Evolutionary conservation across 495 filamentous ascomycete species (phyloP), one percentile per base, ranked within the genome.

Genomic region (Trypethelium eluteriae): DNA sequence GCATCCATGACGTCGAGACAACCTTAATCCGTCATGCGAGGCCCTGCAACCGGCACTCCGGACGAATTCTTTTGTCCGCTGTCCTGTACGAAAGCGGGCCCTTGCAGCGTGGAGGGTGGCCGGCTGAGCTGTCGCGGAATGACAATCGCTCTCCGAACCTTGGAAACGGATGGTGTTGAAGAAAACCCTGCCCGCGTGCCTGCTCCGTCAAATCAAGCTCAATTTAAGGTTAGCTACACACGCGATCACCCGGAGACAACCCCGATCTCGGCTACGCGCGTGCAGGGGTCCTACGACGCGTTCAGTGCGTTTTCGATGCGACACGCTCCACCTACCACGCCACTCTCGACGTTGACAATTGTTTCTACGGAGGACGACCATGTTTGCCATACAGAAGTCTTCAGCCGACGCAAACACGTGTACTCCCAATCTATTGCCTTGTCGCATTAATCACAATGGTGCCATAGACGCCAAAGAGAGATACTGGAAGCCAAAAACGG

Each of bases 381-480:
- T 63, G 62, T 67, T 74, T 16, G 61, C 68, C 64, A 65, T 72
- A 12, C 66, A 68, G 59, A 14, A 41, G 34, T 59, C 70, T 50
- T 25, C 65, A 6, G 32, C 62, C 25, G 36, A 39, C 64, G 57
- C 73, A 18, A 67, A 68, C 62, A 82, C 83, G 70, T 82, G 81
- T 66, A 88, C 82, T 2, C 87, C 91, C 0, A 89, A 98, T 75
- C 78, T 98, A 49, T 83, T 98, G 25, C 93, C 93, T 6, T 96
- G 92, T 72, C 82, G 83, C 64, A 85, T 98, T 70, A 83, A 93
- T 70, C 86, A 95, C 73, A 83, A 89, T 73, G 93, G 93, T 5
- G 78, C 85, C 11, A 79, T 92, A 61, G 81, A 86, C 16, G 82
- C 86, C 2, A 77, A 84, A 4, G 70, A 84, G 39, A 80, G 86